These are phyloP conservation scores for Cnidoscolus chayamansa DNA, from an alignment of 441 rosid species.

Conservation along the genomic window DNA sequence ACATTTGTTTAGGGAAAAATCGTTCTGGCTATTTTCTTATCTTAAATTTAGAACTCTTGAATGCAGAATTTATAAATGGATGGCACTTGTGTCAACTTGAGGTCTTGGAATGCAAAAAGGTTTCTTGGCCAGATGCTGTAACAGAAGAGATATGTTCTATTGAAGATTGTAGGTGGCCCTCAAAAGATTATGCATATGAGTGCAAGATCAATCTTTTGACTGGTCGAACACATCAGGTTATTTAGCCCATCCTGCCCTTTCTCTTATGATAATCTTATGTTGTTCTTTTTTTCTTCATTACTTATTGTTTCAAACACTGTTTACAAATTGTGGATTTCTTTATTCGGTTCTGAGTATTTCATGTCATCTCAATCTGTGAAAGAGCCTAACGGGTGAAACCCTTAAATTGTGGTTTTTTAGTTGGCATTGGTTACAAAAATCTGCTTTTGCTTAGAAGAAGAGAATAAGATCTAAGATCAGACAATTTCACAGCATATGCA, in stretches of 20 bases:
- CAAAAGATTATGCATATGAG: conserved; percentile 64
- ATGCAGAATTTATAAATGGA: conserved; percentile 56
- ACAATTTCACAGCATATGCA: not conserved
- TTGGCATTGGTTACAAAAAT: not conserved
- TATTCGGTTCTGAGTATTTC: not conserved
- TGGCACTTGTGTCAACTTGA: conserved; percentile 87
- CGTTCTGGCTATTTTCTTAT: conserved; percentile 6
- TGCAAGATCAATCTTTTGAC: conserved; percentile 82
- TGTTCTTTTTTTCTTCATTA: not conserved
- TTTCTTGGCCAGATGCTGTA: conserved; percentile 63
- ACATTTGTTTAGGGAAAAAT: not conserved
- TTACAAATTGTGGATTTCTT: not conserved
- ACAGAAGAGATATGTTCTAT: conserved; percentile 46
- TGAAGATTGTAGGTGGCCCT: conserved; percentile 64
- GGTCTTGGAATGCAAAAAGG: conserved; percentile 70
- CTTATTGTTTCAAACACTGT: not conserved
- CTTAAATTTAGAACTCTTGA: conserved; percentile 17
- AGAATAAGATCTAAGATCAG: not conserved
- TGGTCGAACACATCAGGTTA: conserved; percentile 92
- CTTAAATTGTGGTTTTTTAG: not conserved
- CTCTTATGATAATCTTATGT: not conserved
- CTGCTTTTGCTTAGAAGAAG: not conserved
- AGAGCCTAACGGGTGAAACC: not conserved
- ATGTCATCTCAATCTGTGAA: not conserved
- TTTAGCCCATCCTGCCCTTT: not conserved